A percentile compares a stretch with the other conserved stretches of the same genome.
phyloP scores from a whole-genome alignment of 2,329 filamentous ascomycete species.

The Gnomoniopsis smithogilvyi region DNA sequence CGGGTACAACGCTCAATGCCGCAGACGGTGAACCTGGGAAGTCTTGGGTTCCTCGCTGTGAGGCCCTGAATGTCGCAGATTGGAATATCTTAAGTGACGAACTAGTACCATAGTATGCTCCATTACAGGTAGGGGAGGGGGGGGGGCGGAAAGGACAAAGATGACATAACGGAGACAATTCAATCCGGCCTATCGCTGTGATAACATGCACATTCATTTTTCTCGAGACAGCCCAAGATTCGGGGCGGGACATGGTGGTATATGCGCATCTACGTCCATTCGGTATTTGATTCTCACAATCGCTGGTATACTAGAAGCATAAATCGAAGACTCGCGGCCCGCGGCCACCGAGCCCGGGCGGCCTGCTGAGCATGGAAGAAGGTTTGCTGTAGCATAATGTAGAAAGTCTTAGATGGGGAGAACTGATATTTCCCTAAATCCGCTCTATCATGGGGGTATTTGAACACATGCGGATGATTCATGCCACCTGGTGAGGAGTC shows the following conservation, averaged over 20 bases:
- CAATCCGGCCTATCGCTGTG: neutral
- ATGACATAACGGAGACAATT: too few relatives aligned
- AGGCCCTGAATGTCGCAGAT: neutral
- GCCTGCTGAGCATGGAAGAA: neutral
- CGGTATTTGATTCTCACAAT: too few relatives aligned
- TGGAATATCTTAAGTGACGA: neutral
- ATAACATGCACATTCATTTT: neutral
- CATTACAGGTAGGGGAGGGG: too few relatives aligned
- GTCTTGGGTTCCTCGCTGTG: neutral
- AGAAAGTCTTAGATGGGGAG: constrained; percentile 2
- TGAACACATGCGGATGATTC: constrained; percentile 16
- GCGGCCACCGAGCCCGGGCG: too few relatives aligned
- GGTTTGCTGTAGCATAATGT: neutral
- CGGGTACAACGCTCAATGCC: neutral
- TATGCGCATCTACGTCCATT: neutral
- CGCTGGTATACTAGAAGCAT: too few relatives aligned
- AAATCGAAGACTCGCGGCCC: too few relatives aligned
- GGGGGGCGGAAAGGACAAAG: too few relatives aligned
- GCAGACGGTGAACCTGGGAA: neutral
- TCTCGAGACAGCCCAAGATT: too few relatives aligned
- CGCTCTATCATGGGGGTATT: constrained; percentile 18
- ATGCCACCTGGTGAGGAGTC: constrained; percentile 1
- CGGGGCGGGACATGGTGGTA: too few relatives aligned
- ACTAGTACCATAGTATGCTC: too few relatives aligned
- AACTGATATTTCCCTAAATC: constrained; percentile 6